phyloP scores from a whole-genome alignment of 2,329 filamentous ascomycete genomes.

The Ophiocordyceps camponoti-leonardi region DNA sequence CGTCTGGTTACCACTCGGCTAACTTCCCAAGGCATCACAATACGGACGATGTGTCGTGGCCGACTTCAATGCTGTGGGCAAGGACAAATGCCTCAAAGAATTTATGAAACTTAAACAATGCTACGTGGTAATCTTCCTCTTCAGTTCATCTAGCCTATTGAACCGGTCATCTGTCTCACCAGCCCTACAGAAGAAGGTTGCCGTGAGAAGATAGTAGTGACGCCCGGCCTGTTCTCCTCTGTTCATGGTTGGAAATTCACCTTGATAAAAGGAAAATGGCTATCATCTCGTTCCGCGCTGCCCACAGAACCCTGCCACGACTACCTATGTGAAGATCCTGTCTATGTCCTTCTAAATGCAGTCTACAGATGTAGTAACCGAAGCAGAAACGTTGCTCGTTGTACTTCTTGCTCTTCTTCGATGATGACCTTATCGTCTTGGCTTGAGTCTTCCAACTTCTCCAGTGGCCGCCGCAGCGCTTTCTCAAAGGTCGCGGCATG shows the following conservation, averaged over 20 bases:
- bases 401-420: constrained; percentile 74
- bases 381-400: constrained; percentile 65
- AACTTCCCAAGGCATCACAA: constrained; percentile 43
- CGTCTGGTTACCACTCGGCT: not conserved
- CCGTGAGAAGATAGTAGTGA: not conserved
- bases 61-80: constrained; percentile 79
- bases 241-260: too few relatives aligned
- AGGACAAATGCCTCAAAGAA: constrained; percentile 76
- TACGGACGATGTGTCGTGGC: constrained; percentile 86
- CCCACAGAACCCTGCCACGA: not conserved
- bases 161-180: not conserved
- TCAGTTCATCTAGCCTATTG: not conserved
- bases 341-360: not conserved
- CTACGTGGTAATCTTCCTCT: constrained; percentile 46
- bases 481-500: constrained; percentile 58
- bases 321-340: not conserved
- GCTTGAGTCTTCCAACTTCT: constrained; percentile 19
- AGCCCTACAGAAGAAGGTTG: not conserved
- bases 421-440: constrained; percentile 36
- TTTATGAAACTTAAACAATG: constrained; percentile 79
- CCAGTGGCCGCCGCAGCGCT: constrained; percentile 58
- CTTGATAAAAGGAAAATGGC: too few relatives aligned
- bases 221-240: too few relatives aligned
- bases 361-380: constrained; percentile 57
- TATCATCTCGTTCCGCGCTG: too few relatives aligned